Evolutionary conservation across 495 filamentous ascomycete genomes (phyloP).

Genomic region (Neurospora hispaniola): DNA sequence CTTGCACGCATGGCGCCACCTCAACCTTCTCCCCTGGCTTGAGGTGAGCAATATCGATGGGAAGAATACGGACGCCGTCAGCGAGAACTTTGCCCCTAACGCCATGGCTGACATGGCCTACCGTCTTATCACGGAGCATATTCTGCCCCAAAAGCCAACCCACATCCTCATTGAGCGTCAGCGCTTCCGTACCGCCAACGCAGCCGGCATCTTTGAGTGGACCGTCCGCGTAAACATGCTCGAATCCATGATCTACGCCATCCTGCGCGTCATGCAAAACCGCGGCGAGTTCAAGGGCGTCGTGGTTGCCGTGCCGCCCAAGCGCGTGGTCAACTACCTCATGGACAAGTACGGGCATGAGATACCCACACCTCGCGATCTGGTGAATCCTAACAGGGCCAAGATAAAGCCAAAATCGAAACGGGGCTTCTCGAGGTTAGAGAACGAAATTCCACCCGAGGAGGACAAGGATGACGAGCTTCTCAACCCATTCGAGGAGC

Average conservation of each 20-base stretch:
- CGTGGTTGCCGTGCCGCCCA: constrained; percentile 27
- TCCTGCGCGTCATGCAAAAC: constrained; percentile 47
- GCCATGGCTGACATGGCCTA: constrained; percentile 53
- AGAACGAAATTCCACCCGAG: neutral
- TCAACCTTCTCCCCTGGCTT: constrained; percentile 18
- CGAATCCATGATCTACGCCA: constrained; percentile 77
- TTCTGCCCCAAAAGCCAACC: constrained; percentile 47
- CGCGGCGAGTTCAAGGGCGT: constrained; percentile 30
- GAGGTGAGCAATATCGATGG: neutral
- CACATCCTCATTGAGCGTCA: constrained; percentile 85
- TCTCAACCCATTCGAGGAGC: neutral
- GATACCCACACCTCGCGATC: neutral
- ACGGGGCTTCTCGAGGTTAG: neutral
- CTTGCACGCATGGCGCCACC: constrained; percentile 24
- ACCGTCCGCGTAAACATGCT: constrained; percentile 83
- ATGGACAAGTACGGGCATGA: constrained; percentile 23
- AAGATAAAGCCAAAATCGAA: neutral
- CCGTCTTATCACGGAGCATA: constrained; percentile 41
- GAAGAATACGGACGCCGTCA: neutral
- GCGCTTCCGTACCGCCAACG: constrained; percentile 64
- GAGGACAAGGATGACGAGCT: neutral
- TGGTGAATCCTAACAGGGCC: neutral
- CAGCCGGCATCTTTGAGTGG: constrained; percentile 68
- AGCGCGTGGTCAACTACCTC: constrained; percentile 33
- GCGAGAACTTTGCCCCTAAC: constrained; percentile 44